Conservation (phyloP, 164 flowering plant genomes). For the Liriodendron chinense region DNA sequence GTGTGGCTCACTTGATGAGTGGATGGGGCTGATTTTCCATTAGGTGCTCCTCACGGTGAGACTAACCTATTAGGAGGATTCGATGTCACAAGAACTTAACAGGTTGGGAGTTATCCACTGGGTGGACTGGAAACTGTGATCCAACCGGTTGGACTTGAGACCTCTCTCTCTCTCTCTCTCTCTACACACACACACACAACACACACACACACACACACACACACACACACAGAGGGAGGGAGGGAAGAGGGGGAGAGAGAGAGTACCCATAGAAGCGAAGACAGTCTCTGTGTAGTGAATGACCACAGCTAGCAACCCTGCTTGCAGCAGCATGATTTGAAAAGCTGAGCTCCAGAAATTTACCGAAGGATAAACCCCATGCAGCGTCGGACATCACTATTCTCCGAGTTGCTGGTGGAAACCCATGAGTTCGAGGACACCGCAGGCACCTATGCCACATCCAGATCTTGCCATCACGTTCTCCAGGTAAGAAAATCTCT, state of each 20-base stretch:
- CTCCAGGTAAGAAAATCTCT: slow-evolving; percentile 74
- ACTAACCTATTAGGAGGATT: too few species aligned
- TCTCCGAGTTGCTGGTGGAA: slow-evolving; percentile 93
- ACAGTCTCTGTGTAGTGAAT: slow-evolving; percentile 96
- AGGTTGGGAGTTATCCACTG: too few species aligned
- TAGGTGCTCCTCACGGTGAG: too few species aligned
- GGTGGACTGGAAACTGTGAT: too few species aligned
- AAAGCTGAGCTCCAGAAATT: slow-evolving; percentile 98
- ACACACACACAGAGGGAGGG: neutral
- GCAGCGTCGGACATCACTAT: slow-evolving; percentile 99
- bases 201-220: neutral
- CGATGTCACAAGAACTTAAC: too few species aligned
- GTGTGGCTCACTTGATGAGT: too few species aligned
- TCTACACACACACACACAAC: neutral
- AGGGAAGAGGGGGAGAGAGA: neutral
- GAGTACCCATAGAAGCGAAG: slow-evolving; percentile 95
- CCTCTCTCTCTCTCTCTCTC: too few species aligned
- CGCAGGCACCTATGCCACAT: slow-evolving; percentile 98
- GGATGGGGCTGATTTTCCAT: too few species aligned
- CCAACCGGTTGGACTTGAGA: too few species aligned
- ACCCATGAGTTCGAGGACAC: slow-evolving; percentile 78
- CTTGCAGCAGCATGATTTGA: slow-evolving; percentile 99
- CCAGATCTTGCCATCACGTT: slow-evolving; percentile 95
- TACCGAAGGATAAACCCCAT: slow-evolving; percentile 98
- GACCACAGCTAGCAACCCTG: slow-evolving; percentile 98